Base-by-base conservation (phyloP, 192 early-diverging fungal genomes). In the Piromyces sp. region DNA sequence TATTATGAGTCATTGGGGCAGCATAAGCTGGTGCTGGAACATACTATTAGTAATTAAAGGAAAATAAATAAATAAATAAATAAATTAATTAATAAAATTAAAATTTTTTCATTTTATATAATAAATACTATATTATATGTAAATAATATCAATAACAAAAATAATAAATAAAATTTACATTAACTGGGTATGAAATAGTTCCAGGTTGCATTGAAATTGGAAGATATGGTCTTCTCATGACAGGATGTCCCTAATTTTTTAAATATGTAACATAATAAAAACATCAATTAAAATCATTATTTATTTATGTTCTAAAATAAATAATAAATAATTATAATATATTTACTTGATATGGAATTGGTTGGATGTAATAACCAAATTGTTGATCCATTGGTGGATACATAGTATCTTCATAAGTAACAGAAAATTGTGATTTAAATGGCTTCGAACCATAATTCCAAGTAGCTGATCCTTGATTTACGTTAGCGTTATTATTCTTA, bases 381-480 rank as follows among this genome's bases (percentile, higher is more conserved):
- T 68, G 51, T 68, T 68, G 51, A 68, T 68, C 51, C 51, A 68
- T 68, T 68, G 51, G 51, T 28, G 84, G 84, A 81, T 88, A 89
- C 78, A 87, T 84, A 40, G 86, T 79, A 30, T 88, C 89, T 13
- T 91, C 89, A 19, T 88, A 88, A 81, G 84, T 87, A 30, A 87
- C 84, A 29, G 83, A 82, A 82, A 90, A 90, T 79, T 91, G 86
- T 40, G 89, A 86, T 68, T 88, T 83, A 82, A 89, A 92, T 29
- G 88, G 81, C 36, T 84, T 83, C 22, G 82, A 83, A 12, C 91
- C 91, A 83, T 87, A 89, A 19, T 87, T 86, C 91, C 91, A 92
- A 15, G 84, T 89, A 26, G 91, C 90, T 26, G 85, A 68, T 28
- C 78, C n/a, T 5, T 33, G 51, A 15, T 81, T 30, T 26, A 80